Evolutionary conservation across 176 grass and related monocot genomes (phyloP), one percentile per base, ranked within the genome.

Genomic region (Paspalum vaginatum): DNA sequence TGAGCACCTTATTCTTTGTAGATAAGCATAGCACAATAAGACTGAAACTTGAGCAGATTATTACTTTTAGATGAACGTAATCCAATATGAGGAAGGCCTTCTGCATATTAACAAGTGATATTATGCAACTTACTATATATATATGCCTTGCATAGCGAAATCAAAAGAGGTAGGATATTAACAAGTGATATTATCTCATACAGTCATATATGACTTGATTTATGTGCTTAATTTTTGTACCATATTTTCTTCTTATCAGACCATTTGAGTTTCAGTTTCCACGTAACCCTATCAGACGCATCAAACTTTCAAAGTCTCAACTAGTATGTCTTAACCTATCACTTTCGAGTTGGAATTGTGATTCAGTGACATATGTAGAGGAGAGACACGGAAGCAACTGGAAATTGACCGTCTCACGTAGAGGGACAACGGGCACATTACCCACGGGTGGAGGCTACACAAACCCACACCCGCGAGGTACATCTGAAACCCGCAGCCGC

Each of bases 1-100:
- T 17, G 52, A 75, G 39, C n/a, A 58, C 44, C 53, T 58, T 58
- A 56, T 74, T 75, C 43, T 44, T 44, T 44, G 42, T 60, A 76
- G 10, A 26, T 7, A 73, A 72, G 11, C 63, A 63, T 73, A 51
- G 5, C 8, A 43, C 1, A 73, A 41, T 6, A 11, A 25, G 14
- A 59, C 56, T 73, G 25, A 73, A 73, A 63, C 13, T 42, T 73
- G 53, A 63, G 21, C 1, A 49, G 11, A 38, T 52, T 52, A 70
- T 22, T 11, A 51, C 50, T 72, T 81, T 6, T 27, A 26, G 22
- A 47, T 45, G 17, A 70, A 58, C 20, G 27, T 8, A 27, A 20
- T 46, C 25, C 25, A 18, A 6, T 61, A 17, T 24, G 25, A 1
- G 7, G 24, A 46, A 58, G 11, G 32, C 1, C 3, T 32, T 32